Evolutionary conservation across 2,329 filamentous ascomycete species (phyloP), one percentile per base, ranked within the genome.

Genomic region (Trichoderma semiorbis): DNA sequence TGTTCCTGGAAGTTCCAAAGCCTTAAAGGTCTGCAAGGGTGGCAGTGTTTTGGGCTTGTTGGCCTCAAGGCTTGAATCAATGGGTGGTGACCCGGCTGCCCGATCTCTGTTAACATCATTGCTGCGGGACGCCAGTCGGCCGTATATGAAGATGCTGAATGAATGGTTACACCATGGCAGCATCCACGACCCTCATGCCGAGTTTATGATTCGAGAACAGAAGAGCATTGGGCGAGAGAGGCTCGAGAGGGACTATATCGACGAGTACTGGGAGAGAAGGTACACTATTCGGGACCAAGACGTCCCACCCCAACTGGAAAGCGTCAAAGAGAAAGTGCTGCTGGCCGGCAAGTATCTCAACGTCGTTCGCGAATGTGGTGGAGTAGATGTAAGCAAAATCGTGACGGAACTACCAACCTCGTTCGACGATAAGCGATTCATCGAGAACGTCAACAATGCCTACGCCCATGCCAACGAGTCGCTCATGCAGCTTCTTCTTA

Each of bases 211-310:
- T 78, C 97, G 97, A 78, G 96, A 98, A 80, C 94, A 97, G 77
- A 97, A 95, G 81, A 97, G 95, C 78, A 98, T 99, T 76, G 92
- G 92, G 72, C 89, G 96, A 53, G 96, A 98, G 80, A 89, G 93
- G 72, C 84, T 99, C 3, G 94, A 98, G 78, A 92, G 97, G 79
- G 96, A 99, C 80, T 99, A 98, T 78, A 99, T 95, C 0, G 96
- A 99, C 80, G 96, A 99, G 78, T 99, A 99, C 81, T 99, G 96
- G 96, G 96, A 99, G 80, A 94, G 97, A 78, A 89, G 96, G 74
- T 99, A 99, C 79, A 98, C 96, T 5, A 92, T 99, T 74, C 91
- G 96, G 72, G 94, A 97, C 73, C 90, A 93, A 63, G 93, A 97
- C 73, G 91, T 98, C 1, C 96, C 96, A 3, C 95, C 95, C 10